Conservation (phyloP, 1,284 basidiomycete species). For the Marasmius sp. region DNA sequence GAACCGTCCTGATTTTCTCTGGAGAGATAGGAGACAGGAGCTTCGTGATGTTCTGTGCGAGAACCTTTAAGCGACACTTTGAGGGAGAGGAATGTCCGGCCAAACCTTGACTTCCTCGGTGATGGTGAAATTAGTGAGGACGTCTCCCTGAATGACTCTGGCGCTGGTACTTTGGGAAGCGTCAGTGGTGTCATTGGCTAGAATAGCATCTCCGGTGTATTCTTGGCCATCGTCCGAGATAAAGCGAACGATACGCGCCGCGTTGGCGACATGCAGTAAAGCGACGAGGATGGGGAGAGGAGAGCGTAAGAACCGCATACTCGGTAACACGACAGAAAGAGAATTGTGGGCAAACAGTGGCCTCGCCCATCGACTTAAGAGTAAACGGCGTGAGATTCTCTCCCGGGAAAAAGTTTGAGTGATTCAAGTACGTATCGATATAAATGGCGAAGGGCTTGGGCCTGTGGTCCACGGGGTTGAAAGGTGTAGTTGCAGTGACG, state of each 20-base stretch:
- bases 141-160: slow-evolving; percentile 35
- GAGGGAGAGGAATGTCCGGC: not conserved
- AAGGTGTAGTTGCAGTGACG: too few relatives aligned
- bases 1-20: slow-evolving; percentile 33
- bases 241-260: slow-evolving; percentile 42
- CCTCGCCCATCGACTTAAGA: slow-evolving; percentile 1
- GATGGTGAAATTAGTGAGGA: slow-evolving; percentile 37
- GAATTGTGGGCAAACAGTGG: not conserved
- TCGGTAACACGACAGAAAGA: not conserved
- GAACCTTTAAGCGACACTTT: not conserved
- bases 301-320: slow-evolving; percentile 9
- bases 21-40: slow-evolving; percentile 35
- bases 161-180: slow-evolving; percentile 37
- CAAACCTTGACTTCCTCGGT: slow-evolving; percentile 34
- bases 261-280: slow-evolving; percentile 23
- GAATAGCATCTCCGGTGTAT: slow-evolving; percentile 40
- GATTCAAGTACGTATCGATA: not conserved
- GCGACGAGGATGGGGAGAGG: slow-evolving; percentile 3
- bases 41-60: slow-evolving; percentile 31
- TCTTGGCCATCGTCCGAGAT: slow-evolving; percentile 36
- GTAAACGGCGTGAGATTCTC: not conserved
- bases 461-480: too few relatives aligned
- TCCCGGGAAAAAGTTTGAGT: too few relatives aligned
- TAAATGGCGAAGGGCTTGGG: not conserved
- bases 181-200: slow-evolving; percentile 29